These are phyloP conservation scores for Laetiporus sulphureus DNA, from an alignment of 1,284 basidiomycete species.

Conservation along the genomic window DNA sequence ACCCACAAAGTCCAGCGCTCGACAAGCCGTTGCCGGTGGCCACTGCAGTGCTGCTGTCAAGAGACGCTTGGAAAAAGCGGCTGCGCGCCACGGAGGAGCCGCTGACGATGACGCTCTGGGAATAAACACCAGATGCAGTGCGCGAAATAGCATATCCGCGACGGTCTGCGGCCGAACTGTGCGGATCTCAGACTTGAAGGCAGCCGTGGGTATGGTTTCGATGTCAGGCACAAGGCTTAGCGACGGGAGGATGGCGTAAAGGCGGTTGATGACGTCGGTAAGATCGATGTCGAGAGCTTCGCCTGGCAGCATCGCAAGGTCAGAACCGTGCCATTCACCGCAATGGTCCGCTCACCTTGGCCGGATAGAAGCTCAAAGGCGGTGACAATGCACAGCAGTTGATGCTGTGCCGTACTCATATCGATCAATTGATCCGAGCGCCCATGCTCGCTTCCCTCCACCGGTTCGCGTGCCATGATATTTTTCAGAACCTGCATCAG, in stretches of 20 bases:
- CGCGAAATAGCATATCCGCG: conserved; percentile 80
- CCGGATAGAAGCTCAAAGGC: conserved; percentile 95
- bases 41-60: conserved; percentile 75
- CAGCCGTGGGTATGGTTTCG: conserved; percentile 30
- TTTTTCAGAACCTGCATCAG: conserved; percentile 83
- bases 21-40: conserved; percentile 60
- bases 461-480: conserved; percentile 53
- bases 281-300: conserved; percentile 97
- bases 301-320: conserved; percentile 37
- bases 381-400: conserved; percentile 86
- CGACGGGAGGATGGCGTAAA: conserved; percentile 67
- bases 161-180: conserved; percentile 32
- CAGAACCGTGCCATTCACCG: conserved; percentile 2
- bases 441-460: conserved; percentile 33
- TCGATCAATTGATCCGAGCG: conserved; percentile 29
- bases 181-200: conserved; percentile 18
- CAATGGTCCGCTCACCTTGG: conserved; percentile 63
- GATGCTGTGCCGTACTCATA: conserved; percentile 42
- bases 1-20: conserved; percentile 68
- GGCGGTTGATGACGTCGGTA: conserved; percentile 76
- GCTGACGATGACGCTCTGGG: conserved; percentile 49
- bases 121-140: conserved; percentile 75
- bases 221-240: conserved; percentile 49
- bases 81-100: conserved; percentile 72
- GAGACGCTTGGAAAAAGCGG: conserved; percentile 91